Percentiles rank a stretch among this genome's conserved stretches.
These are phyloP conservation scores for Cyclocybe aegerita DNA, from an alignment of 768 basidiomycete species.

Conservation along the genomic window DNA sequence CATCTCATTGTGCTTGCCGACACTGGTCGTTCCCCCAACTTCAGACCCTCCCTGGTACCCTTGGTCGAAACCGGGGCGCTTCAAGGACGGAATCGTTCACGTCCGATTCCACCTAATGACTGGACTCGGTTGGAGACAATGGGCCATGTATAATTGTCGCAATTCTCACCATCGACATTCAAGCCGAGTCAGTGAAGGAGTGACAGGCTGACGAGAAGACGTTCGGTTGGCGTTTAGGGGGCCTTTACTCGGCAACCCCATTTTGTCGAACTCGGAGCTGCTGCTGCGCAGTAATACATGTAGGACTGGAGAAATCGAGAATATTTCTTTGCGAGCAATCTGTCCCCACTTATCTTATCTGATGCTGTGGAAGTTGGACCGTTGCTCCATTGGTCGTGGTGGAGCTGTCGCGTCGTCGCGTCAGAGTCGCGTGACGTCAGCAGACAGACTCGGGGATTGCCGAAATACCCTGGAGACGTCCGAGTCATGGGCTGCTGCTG, in stretches of 20 bases:
- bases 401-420: neutral
- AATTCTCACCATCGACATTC: conserved; percentile 12
- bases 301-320: too few species aligned
- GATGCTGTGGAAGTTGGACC: too few species aligned
- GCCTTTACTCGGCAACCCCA: conserved; percentile 13
- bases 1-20: conserved; percentile 8
- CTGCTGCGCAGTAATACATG: conserved; percentile 13
- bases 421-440: conserved; percentile 28
- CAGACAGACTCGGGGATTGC: conserved; percentile 2
- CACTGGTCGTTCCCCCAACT: conserved; percentile 6
- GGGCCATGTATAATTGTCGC: conserved; percentile 13
- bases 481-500: conserved; percentile 19
- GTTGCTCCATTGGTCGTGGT: neutral
- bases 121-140: conserved; percentile 26
- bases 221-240: conserved; percentile 16
- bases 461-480: conserved; percentile 20
- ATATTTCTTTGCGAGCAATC: too few species aligned
- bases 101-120: conserved; percentile 19
- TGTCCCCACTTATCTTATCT: too few species aligned
- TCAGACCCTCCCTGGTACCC: conserved; percentile 42
- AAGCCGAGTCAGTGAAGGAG: conserved; percentile 6
- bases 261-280: conserved; percentile 18
- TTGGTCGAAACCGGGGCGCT: conserved; percentile 26
- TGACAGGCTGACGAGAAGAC: neutral
- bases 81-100: conserved; percentile 12